These are phyloP conservation scores for Letharia columbiana DNA, from an alignment of 495 filamentous ascomycete genomes.

Conservation along the genomic window DNA sequence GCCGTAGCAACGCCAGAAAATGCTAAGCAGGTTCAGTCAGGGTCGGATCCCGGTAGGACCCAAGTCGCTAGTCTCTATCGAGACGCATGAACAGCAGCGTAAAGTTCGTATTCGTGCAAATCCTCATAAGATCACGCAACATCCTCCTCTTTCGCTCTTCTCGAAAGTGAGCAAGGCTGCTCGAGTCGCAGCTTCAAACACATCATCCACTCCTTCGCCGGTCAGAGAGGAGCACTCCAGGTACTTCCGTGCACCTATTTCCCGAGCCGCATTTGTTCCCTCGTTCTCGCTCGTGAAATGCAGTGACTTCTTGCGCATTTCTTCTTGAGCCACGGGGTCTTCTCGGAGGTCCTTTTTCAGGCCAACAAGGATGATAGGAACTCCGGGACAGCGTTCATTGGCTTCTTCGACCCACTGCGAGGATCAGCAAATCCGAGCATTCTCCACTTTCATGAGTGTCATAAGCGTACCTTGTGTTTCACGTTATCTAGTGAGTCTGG, in stretches of 20 bases:
- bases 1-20: conserved; percentile 13
- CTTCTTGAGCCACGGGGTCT: conserved; percentile 86
- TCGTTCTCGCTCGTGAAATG: conserved; percentile 75
- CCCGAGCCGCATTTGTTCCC: conserved; percentile 68
- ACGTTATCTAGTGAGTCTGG: conserved; percentile 98
- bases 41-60: not conserved
- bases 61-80: not conserved
- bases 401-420: conserved; percentile 92
- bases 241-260: conserved; percentile 90
- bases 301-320: conserved; percentile 92
- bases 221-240: conserved; percentile 94
- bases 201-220: conserved; percentile 97
- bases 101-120: conserved; percentile 3
- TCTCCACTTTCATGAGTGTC: not conserved
- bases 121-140: conserved; percentile 85
- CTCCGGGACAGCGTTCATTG: conserved; percentile 81
- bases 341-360: conserved; percentile 97
- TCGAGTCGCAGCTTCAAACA: conserved; percentile 94
- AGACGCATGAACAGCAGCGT: conserved; percentile 7
- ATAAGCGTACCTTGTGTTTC: conserved; percentile 69
- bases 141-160: conserved; percentile 70
- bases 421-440: conserved; percentile 13
- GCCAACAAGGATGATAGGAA: conserved; percentile 94
- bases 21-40: conserved; percentile 9
- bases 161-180: conserved; percentile 91